Base-by-base conservation (phyloP, 441 rosid genomes). In the Melastoma candidum region DNA sequence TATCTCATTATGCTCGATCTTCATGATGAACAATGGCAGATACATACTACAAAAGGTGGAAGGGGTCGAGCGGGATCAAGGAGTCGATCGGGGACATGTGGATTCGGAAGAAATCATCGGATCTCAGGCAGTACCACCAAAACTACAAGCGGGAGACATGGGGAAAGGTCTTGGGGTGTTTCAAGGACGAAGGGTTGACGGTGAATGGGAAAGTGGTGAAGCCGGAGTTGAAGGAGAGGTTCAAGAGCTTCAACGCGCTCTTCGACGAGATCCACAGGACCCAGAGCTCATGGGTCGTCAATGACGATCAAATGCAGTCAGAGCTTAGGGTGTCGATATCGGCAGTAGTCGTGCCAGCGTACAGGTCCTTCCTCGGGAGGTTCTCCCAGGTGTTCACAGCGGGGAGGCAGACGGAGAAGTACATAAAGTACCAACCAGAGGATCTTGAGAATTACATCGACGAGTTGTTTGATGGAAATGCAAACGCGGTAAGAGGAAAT, bases 21-120 rank as follows among this genome's bases (percentile, higher is more conserved):
- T 93, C 77, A 75, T 83, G 85, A 93, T 93, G 98, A 93, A 88
- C 76, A 93, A 93, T 12, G 98, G 95, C 2, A 80, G 90, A 13
- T 93, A 86, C 77, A 86, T 88, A 43, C 65, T 86, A 57, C 90
- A 93, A 63, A 84, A 88, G 77, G 78, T 86, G 77, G 77, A 84
- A 81, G 70, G 76, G 81, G 2, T 79, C 95, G 0, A 26, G 72
- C 0, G 92, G 81, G 81, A 77, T 86, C 45, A 76, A 76, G 29
- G 69, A 72, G 47, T 68, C 70, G 32, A 68, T 83, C 74, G 90
- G 95, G 3, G 81, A 79, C 49, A 74, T 69, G 3, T 85, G 89
- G 87, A 73, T 80, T 56, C 81, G 87, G 61, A 88, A 68, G 70
- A 72, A 80, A 58, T 85, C 92, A 0, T 70, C 87, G 0, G 86